These are phyloP conservation scores for Pichia sp. DNA, from an alignment of 1,139 yeast species.

Conservation along the genomic window DNA sequence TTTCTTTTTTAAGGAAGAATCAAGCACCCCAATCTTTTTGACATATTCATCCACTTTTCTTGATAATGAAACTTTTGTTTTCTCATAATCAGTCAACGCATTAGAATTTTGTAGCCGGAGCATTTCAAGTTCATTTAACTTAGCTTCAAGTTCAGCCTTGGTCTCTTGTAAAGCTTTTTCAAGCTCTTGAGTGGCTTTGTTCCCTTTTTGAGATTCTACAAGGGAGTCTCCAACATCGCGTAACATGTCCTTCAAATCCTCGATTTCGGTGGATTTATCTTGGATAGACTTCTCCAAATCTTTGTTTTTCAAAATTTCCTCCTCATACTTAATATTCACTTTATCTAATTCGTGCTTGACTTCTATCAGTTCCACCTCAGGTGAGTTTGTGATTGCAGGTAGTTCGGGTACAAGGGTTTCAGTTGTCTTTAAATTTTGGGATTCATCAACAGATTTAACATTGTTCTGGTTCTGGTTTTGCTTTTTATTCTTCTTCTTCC, in stretches of 20 bases:
- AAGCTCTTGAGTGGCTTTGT: constrained; percentile 20
- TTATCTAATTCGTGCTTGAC: constrained; percentile 25
- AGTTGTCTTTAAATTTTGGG: constrained; percentile 23
- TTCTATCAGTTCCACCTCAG: constrained; percentile 24
- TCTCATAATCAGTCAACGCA: constrained; percentile 35
- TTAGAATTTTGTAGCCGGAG: constrained; percentile 35
- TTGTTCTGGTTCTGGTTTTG: constrained; percentile 11
- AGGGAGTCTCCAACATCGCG: constrained; percentile 72
- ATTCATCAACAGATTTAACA: constrained; percentile 2
- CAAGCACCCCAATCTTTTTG: constrained; percentile 14
- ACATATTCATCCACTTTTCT: constrained; percentile 22
- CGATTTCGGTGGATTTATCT: constrained; percentile 49
- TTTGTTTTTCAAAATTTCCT: constrained; percentile 20
- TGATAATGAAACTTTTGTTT: constrained; percentile 24
- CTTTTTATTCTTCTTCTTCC: constrained; percentile 21
- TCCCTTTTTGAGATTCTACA: constrained; percentile 42
- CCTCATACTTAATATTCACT: constrained; percentile 19
- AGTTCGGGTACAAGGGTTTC: constrained; percentile 14
- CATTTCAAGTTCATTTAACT: constrained; percentile 33
- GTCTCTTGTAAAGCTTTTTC: constrained; percentile 20
- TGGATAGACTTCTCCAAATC: constrained; percentile 15
- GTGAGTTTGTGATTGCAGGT: not conserved
- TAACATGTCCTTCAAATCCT: constrained; percentile 64
- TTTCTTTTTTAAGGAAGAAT: constrained; percentile 10
- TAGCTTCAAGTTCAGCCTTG: constrained; percentile 24